phyloP scores from a whole-genome alignment of 2,329 filamentous ascomycete genomes.

The Cephalotrichum gorgonifer region DNA sequence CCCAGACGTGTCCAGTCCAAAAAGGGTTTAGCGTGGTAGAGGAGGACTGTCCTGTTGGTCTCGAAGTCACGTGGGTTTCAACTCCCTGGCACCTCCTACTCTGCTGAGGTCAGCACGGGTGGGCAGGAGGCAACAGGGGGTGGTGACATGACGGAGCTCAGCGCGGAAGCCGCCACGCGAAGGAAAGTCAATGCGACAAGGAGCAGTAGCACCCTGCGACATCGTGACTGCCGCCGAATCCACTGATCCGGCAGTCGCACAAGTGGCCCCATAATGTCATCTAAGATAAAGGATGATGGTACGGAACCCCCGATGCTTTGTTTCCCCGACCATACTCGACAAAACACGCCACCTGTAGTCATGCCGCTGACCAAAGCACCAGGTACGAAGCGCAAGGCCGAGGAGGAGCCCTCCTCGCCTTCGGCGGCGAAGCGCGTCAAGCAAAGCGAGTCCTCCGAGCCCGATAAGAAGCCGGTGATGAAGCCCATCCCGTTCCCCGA shows the following conservation, averaged over 20 bases:
- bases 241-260: background rate
- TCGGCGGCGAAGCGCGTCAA: conserved; percentile 57
- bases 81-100: background rate
- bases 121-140: too few relatives aligned
- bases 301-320: background rate
- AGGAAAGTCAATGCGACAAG: background rate
- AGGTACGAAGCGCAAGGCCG: conserved; percentile 64
- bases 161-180: background rate
- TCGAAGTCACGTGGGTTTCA: background rate
- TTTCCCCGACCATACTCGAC: background rate
- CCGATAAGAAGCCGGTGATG: conserved; percentile 39
- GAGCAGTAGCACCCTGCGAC: background rate
- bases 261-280: background rate
- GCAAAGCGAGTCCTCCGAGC: conserved; percentile 32
- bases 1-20: conserved; percentile 5
- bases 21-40: background rate
- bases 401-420: conserved; percentile 52
- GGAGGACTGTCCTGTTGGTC: background rate
- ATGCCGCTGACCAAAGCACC: background rate
- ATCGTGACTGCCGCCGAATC: background rate
- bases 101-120: background rate
- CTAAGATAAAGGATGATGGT: conserved; percentile 3
- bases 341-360: background rate
- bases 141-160: too few relatives aligned
- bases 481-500: conserved; percentile 79